These are phyloP conservation scores for Zymoseptoria crescenta DNA, from an alignment of 2,329 filamentous ascomycete species.

Conservation along the genomic window DNA sequence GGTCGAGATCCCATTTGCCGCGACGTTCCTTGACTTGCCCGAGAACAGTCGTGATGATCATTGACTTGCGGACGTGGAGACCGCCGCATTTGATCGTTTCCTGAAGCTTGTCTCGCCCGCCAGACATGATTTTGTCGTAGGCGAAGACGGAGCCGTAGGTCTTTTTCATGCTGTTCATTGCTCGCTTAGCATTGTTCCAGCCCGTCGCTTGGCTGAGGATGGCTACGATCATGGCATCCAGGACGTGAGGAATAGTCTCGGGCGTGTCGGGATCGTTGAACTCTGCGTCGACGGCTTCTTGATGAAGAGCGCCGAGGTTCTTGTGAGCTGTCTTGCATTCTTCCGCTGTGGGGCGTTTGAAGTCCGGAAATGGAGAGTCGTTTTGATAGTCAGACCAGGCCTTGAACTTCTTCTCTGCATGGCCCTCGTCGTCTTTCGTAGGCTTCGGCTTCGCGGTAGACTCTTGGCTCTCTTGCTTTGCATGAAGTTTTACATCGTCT, in stretches of 20 bases:
- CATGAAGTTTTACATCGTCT: too few relatives aligned
- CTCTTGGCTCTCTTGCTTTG: background rate
- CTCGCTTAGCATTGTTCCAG: constrained; percentile 7
- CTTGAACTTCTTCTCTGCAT: background rate
- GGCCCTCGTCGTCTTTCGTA: background rate
- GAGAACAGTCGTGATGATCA: constrained; percentile 1
- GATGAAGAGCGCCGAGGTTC: background rate
- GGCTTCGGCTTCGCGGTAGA: background rate
- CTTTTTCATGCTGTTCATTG: constrained; percentile 2
- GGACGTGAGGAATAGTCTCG: constrained; percentile 2
- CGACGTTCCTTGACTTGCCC: constrained; percentile 1
- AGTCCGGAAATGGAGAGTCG: background rate
- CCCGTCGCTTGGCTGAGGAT: constrained; percentile 4
- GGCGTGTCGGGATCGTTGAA: background rate
- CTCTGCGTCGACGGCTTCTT: background rate
- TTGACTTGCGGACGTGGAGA: constrained; percentile 2
- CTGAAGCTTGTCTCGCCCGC: constrained; percentile 1
- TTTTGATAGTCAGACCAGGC: background rate
- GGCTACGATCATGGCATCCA: constrained; percentile 5
- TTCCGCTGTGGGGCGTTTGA: background rate
- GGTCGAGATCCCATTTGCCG: constrained; percentile 35
- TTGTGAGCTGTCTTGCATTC: background rate
- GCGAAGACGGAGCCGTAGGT: constrained; percentile 3
- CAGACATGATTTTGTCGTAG: background rate
- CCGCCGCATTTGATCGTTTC: constrained; percentile 1